A percentile compares a stretch with the other conserved stretches of the same genome.
These are phyloP conservation scores for Penicillium concentricum DNA, from an alignment of 2,329 filamentous ascomycete genomes.

Conservation along the genomic window DNA sequence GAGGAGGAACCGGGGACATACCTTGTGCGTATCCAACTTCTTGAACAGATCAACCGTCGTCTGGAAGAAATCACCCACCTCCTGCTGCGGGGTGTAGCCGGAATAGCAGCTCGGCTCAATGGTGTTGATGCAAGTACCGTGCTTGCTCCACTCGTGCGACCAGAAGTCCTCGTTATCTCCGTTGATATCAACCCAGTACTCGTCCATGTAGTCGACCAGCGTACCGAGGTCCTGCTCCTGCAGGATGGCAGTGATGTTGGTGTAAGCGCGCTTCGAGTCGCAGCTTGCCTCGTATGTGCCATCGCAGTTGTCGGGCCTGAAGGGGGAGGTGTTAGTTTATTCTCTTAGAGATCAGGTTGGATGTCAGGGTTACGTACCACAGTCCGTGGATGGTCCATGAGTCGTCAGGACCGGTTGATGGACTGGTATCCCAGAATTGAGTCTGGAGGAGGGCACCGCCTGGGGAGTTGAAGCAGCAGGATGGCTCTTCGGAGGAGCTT, in stretches of 20 bases:
- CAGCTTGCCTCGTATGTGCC: constrained; percentile 58
- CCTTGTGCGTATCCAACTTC: constrained; percentile 54
- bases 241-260: constrained; percentile 58
- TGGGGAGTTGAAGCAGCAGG: constrained; percentile 60
- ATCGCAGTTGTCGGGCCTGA: constrained; percentile 55
- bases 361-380: constrained; percentile 40
- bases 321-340: neutral
- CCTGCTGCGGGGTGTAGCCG: constrained; percentile 53
- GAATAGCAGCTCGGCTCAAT: constrained; percentile 64
- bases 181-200: constrained; percentile 59
- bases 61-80: constrained; percentile 60
- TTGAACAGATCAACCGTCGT: constrained; percentile 57
- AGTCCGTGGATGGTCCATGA: constrained; percentile 61
- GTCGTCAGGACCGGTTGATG: constrained; percentile 54
- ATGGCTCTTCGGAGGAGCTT: constrained; percentile 51
- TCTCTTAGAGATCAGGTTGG: neutral
- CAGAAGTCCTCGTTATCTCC: constrained; percentile 60
- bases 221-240: constrained; percentile 49
- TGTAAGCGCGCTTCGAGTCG: constrained; percentile 55
- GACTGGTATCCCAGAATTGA: constrained; percentile 61
- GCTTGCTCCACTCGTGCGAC: constrained; percentile 71
- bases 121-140: constrained; percentile 70
- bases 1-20: constrained; percentile 13
- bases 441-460: constrained; percentile 58
- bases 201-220: constrained; percentile 57